Evolutionary conservation across 2,329 filamentous ascomycete genomes (phyloP).

Genomic region (Penicillium sp.): DNA sequence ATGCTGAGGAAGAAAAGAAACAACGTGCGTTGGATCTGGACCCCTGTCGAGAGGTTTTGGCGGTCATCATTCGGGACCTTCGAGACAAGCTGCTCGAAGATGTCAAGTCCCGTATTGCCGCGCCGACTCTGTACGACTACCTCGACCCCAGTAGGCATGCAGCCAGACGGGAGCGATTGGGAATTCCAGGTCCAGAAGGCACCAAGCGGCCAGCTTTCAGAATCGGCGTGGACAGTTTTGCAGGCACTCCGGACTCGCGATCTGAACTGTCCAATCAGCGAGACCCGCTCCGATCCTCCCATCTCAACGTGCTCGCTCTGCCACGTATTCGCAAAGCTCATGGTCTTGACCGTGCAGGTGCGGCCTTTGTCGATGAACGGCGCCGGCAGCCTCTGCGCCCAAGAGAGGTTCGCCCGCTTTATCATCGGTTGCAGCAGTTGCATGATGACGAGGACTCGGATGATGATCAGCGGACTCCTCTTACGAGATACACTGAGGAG

Average conservation of each 20-base stretch:
- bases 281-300: constrained; percentile 42
- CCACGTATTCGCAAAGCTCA: constrained; percentile 75
- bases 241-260: constrained; percentile 66
- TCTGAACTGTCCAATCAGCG: constrained; percentile 49
- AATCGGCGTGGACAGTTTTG: constrained; percentile 64
- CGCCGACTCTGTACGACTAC: constrained; percentile 77
- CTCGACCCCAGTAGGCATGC: constrained; percentile 82
- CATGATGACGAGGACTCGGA: constrained; percentile 86
- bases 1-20: constrained; percentile 88
- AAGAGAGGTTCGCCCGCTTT: constrained; percentile 76
- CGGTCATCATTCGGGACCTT: constrained; percentile 79
- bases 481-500: constrained; percentile 80
- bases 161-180: constrained; percentile 78
- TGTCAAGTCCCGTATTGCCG: constrained; percentile 85
- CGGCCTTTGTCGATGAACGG: constrained; percentile 73
- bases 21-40: constrained; percentile 87
- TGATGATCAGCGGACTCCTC: constrained; percentile 73
- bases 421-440: constrained; percentile 76
- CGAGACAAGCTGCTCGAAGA: constrained; percentile 86
- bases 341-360: constrained; percentile 63
- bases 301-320: constrained; percentile 67
- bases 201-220: constrained; percentile 62
- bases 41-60: constrained; percentile 82
- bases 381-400: constrained; percentile 60
- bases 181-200: constrained; percentile 73